phyloP scores from a whole-genome alignment of 1,284 basidiomycete genomes.

The Microbotryomycetes sp. region DNA sequence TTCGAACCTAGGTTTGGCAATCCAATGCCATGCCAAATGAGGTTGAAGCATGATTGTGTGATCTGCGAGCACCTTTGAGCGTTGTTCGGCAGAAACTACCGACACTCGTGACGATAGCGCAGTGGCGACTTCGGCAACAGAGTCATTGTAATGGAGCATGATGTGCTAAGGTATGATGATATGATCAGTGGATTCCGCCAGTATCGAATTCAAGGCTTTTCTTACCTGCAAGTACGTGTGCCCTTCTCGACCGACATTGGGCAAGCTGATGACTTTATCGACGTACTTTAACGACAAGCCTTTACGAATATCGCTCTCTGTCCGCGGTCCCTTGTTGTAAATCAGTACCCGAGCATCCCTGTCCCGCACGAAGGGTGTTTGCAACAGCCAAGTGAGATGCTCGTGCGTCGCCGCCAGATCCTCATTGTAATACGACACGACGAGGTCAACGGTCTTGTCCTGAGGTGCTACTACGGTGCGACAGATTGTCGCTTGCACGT shows the following conservation, averaged over 20 bases:
- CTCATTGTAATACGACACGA: constrained; percentile 27
- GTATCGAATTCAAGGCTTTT: no score
- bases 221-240: constrained; percentile 34
- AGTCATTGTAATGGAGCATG: constrained; percentile 23
- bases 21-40: constrained; percentile 41
- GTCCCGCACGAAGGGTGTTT: background rate
- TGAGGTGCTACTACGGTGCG: background rate
- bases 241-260: constrained; percentile 33
- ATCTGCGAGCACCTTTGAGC: constrained; percentile 25
- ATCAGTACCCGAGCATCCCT: constrained; percentile 13
- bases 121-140: background rate
- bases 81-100: background rate
- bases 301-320: constrained; percentile 7
- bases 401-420: background rate
- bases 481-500: constrained; percentile 16
- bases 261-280: constrained; percentile 27
- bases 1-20: constrained; percentile 38
- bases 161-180: constrained; percentile 16
- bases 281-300: background rate
- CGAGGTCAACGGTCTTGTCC: constrained; percentile 22
- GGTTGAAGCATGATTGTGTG: constrained; percentile 42
- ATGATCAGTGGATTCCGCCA: background rate
- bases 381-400: constrained; percentile 9
- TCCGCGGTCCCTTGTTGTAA: constrained; percentile 22
- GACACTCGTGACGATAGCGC: background rate